Evolutionary conservation across 495 filamentous ascomycete genomes (phyloP).

Genomic region (Lindgomyces ingoldianus): DNA sequence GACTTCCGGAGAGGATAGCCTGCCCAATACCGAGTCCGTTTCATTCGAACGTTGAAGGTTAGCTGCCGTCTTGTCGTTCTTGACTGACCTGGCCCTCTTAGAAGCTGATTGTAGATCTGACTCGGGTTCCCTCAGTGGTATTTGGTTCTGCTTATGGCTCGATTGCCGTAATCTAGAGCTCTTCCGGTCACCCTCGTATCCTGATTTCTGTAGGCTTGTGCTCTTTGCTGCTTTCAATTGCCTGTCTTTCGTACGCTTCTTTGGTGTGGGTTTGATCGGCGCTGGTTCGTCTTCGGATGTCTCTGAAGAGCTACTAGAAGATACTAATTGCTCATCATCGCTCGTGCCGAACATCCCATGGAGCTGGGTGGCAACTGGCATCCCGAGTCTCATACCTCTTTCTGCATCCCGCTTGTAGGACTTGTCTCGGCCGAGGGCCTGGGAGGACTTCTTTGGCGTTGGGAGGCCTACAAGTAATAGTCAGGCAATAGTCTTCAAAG

Average conservation of each 20-base stretch:
- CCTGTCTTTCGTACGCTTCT: neutral
- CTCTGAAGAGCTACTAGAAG: neutral
- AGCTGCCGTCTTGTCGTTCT: constrained; percentile 1
- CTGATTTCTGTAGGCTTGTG: neutral
- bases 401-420: constrained; percentile 5
- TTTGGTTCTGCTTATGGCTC: neutral
- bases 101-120: neutral
- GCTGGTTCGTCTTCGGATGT: neutral
- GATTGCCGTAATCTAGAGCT: neutral
- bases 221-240: neutral
- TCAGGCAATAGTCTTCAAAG: neutral
- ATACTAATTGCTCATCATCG: neutral
- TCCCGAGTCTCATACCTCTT: constrained; percentile 10
- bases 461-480: neutral
- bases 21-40: neutral
- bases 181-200: neutral
- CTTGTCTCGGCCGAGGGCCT: constrained; percentile 15
- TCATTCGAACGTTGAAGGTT: neutral
- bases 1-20: neutral
- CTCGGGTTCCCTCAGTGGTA: neutral
- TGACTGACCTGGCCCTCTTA: neutral
- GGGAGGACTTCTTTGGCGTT: constrained; percentile 16
- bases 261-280: neutral
- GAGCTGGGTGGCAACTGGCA: constrained; percentile 3
- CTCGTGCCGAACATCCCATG: constrained; percentile 9